Percentiles rank a stretch among this genome's conserved stretches.
Conservation (phyloP, 1,284 basidiomycete genomes). For the Amylostereum areolatum region DNA sequence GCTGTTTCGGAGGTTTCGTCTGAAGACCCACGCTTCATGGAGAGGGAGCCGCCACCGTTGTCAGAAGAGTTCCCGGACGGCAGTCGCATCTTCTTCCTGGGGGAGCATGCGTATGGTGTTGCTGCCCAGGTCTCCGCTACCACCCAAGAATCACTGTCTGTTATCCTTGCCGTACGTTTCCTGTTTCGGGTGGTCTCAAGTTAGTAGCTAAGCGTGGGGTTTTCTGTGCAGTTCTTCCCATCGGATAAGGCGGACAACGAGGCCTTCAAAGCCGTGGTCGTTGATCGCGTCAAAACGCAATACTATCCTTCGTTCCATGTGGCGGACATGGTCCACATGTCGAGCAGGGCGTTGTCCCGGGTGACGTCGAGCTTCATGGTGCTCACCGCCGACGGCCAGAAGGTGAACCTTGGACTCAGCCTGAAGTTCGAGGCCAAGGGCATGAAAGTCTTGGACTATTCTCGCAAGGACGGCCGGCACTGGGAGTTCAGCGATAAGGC, state of each 20-base stretch:
- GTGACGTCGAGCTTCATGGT: slow-evolving; percentile 95
- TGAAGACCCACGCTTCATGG: slow-evolving; percentile 87
- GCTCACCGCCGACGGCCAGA: slow-evolving; percentile 64
- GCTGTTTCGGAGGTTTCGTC: slow-evolving; percentile 71
- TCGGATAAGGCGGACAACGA: slow-evolving; percentile 74
- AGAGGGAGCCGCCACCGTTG: slow-evolving; percentile 76
- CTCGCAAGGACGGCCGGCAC: slow-evolving; percentile 73
- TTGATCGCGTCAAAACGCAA: slow-evolving; percentile 43
- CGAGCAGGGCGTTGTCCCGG: slow-evolving; percentile 74
- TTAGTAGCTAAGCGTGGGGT: slow-evolving; percentile 4
- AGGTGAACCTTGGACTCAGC: slow-evolving; percentile 88
- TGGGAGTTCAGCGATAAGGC: slow-evolving; percentile 97
- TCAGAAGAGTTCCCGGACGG: slow-evolving; percentile 88
- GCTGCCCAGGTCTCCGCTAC: slow-evolving; percentile 85
- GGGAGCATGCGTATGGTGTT: slow-evolving; percentile 89
- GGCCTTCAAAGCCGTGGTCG: slow-evolving; percentile 68
- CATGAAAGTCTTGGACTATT: slow-evolving; percentile 95
- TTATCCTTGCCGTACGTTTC: slow-evolving; percentile 70
- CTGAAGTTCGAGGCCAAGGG: slow-evolving; percentile 96
- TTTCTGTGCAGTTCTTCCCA: slow-evolving; percentile 77
- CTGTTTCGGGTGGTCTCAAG: slow-evolving; percentile 5
- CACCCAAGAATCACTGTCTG: slow-evolving; percentile 61
- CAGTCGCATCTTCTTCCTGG: slow-evolving; percentile 93
- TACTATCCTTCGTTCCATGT: slow-evolving; percentile 78
- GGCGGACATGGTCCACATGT: slow-evolving; percentile 65